phyloP scores from a whole-genome alignment of 2,329 filamentous ascomycete species.

The Colletotrichum magnum region DNA sequence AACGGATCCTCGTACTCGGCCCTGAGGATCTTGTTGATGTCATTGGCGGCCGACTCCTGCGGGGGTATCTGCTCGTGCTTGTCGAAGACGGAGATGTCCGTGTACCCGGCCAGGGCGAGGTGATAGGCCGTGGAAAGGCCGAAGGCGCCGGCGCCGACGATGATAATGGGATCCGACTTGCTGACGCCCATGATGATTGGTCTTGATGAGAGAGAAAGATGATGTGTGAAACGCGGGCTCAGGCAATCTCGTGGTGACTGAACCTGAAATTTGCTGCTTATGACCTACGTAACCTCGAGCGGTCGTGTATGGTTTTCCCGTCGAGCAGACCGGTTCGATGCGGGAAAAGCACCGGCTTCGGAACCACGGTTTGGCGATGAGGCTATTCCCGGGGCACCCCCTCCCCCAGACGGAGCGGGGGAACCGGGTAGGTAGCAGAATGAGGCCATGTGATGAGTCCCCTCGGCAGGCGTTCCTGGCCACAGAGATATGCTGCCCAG shows the following conservation, averaged over 20 bases:
- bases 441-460: constrained; percentile 6
- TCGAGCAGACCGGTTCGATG: constrained; percentile 9
- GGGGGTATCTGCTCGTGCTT: constrained; percentile 57
- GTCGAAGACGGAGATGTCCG: constrained; percentile 63
- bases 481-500: background rate
- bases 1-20: constrained; percentile 71
- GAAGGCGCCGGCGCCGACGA: constrained; percentile 63
- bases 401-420: constrained; percentile 13
- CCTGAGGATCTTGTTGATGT: constrained; percentile 74
- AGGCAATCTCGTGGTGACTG: background rate
- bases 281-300: constrained; percentile 25
- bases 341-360: constrained; percentile 27
- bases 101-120: constrained; percentile 59
- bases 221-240: background rate
- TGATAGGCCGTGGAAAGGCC: constrained; percentile 65
- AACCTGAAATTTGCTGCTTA: constrained; percentile 11
- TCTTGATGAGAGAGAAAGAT: background rate
- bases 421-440: constrained; percentile 1
- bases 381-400: constrained; percentile 12
- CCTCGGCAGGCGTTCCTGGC: constrained; percentile 5
- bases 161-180: constrained; percentile 49
- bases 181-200: constrained; percentile 41
- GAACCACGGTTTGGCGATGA: constrained; percentile 1
- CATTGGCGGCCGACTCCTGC: constrained; percentile 67
- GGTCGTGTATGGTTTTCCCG: background rate